Conservation (phyloP, 495 filamentous ascomycete genomes). For the Tuber calosporum region DNA sequence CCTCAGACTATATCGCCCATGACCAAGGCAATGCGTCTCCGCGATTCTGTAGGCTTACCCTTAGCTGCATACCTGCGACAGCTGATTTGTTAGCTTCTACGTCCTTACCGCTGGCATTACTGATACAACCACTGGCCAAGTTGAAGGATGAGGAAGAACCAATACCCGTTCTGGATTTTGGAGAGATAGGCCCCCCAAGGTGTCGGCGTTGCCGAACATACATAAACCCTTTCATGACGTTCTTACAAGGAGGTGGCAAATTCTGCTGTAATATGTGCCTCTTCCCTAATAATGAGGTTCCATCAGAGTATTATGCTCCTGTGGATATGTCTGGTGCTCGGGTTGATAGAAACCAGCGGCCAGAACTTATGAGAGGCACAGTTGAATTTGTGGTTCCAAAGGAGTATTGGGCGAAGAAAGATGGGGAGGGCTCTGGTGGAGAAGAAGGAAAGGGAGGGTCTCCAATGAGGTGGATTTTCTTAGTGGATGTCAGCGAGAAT, state of each 20-base stretch:
- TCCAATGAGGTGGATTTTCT: slow-evolving; percentile 72
- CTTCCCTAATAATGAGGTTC: slow-evolving; percentile 94
- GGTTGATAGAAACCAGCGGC: slow-evolving; percentile 80
- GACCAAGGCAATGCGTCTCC: slow-evolving; percentile 97
- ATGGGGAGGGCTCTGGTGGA: slow-evolving; percentile 58
- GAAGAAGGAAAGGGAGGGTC: slow-evolving; percentile 39
- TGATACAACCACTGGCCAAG: slow-evolving; percentile 81
- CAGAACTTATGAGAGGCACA: slow-evolving; percentile 82
- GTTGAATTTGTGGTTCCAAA: slow-evolving; percentile 95
- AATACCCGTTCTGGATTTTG: slow-evolving; percentile 92
- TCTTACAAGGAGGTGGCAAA: slow-evolving; percentile 85
- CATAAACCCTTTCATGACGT: slow-evolving; percentile 98
- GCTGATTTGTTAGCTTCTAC: slow-evolving; percentile 72
- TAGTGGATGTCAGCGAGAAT: slow-evolving; percentile 88
- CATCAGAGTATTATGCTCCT: slow-evolving; percentile 85
- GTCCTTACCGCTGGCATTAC: slow-evolving; percentile 73
- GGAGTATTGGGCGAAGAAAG: slow-evolving; percentile 90
- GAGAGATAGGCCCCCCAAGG: slow-evolving; percentile 79
- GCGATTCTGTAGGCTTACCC: slow-evolving; percentile 80
- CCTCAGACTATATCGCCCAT: slow-evolving; percentile 81
- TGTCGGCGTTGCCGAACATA: slow-evolving; percentile 92
- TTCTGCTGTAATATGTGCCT: slow-evolving; percentile 98
- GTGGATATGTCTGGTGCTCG: slow-evolving; percentile 79
- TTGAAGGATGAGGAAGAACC: slow-evolving; percentile 77
- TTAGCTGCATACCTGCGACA: slow-evolving; percentile 84